Evolutionary conservation across 139 green algal genomes (phyloP).

Genomic region (Coccomyxa sp.): DNA sequence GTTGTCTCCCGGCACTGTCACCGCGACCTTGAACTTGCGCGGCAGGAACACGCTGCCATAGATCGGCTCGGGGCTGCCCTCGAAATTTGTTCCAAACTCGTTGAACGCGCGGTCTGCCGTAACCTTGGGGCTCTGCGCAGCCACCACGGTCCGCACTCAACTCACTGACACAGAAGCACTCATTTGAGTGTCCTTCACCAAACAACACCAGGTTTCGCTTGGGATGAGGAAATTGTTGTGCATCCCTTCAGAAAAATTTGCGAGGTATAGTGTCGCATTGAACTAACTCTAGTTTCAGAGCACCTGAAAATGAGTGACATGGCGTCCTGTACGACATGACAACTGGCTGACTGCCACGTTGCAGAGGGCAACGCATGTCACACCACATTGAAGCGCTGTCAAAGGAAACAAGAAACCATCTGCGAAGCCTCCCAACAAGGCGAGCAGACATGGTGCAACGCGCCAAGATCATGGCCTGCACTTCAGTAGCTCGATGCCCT

Average conservation of each 20-base stretch:
- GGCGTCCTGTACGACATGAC: neutral
- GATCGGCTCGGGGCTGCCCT: slow-evolving; percentile 91
- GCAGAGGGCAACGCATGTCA: too few relatives aligned
- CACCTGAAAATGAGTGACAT: neutral
- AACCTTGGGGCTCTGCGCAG: slow-evolving; percentile 74
- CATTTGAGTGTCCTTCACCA: too few relatives aligned
- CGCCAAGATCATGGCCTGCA: too few relatives aligned
- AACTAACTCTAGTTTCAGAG: neutral
- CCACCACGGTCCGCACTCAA: neutral
- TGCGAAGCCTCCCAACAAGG: too few relatives aligned
- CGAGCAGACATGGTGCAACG: too few relatives aligned
- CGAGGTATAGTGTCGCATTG: neutral
- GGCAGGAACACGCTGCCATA: slow-evolving; percentile 96
- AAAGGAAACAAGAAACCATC: too few relatives aligned
- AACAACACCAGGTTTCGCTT: too few relatives aligned
- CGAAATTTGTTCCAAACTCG: slow-evolving; percentile 93
- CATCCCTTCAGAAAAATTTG: neutral
- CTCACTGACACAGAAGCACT: neutral
- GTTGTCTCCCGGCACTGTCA: slow-evolving; percentile 91
- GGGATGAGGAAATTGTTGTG: too few relatives aligned
- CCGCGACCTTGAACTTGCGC: slow-evolving; percentile 96
- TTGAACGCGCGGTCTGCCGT: slow-evolving; percentile 84
- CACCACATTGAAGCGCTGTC: neutral
- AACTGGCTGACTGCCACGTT: neutral
- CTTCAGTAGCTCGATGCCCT: too few relatives aligned